Evolutionary conservation across 2,329 filamentous ascomycete species (phyloP).

Genomic region (Aspergillus clavatus): DNA sequence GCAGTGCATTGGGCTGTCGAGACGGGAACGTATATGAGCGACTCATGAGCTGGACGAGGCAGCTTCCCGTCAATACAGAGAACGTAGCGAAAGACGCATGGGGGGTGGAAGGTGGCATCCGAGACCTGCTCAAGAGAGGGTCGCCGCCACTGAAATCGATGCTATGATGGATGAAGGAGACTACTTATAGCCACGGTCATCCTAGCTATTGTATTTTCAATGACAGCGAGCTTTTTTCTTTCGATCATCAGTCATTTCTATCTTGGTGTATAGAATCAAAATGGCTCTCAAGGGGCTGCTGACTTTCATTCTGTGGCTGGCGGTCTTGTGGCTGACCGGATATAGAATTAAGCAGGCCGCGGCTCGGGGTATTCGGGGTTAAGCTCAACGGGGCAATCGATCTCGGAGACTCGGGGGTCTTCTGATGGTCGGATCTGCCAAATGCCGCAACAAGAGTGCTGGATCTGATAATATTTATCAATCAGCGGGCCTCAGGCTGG

Average conservation of each 20-base stretch:
- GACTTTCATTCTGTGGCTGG: no score
- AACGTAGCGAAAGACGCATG: not conserved
- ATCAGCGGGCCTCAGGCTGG: not conserved
- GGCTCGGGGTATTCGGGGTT: not conserved
- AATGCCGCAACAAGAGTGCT: not conserved
- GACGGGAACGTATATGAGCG: constrained; percentile 7
- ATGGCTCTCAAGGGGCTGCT: no score
- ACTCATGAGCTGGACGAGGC: constrained; percentile 3
- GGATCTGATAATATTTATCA: not conserved
- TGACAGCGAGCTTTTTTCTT: no score
- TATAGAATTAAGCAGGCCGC: not conserved
- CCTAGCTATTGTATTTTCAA: no score
- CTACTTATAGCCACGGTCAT: no score
- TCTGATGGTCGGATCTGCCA: not conserved
- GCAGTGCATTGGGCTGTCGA: constrained; percentile 4
- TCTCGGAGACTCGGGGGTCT: not conserved
- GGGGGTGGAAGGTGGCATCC: not conserved
- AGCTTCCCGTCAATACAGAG: constrained; percentile 2
- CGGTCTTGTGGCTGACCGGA: not conserved
- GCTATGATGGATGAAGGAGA: no score
- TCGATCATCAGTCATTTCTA: no score
- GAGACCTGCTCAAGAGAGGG: constrained; percentile 3
- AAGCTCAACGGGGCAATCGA: not conserved
- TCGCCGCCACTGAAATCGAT: no score
- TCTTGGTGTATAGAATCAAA: no score